Base-by-base conservation (phyloP, 140 eudicot genomes). In the Artemisia princeps region DNA sequence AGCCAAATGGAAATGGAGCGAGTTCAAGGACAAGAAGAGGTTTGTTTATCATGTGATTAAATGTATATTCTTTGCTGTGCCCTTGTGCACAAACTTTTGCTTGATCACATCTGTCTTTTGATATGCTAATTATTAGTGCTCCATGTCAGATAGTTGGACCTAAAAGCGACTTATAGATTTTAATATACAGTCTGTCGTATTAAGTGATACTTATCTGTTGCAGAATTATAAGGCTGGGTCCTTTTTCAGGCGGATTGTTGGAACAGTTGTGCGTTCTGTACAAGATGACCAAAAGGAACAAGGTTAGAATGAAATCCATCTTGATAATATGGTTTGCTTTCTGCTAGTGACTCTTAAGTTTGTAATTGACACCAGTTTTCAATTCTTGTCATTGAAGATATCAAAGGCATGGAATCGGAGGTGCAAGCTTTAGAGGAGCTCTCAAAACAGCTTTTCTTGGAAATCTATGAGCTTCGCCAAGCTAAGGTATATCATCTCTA, bases 211-310 rank as follows among this genome's bases (percentile, higher is more conserved):
- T 60, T 75, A 15, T 70, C 55, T 77, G 49, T 68, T 84, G 54
- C 84, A 91, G 96, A 91, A 76, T 67, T 76, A 57, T 65, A 87
- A 84, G 76, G 85, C 81, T 4, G 86, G 91, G 73, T 91, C 97
- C 71, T 84, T 91, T 76, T 71, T 91, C 12, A 87, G 80, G 80
- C 84, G 97, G 62, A 83, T 91, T 68, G 95, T 91, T 28, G 97
- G 96, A 51, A 91, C 97, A 44, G 96, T 91, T 73, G 97, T 91
- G 71, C 90, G 97, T 68, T 91, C 96, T 63, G 97, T 91, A 46
- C 97, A 91, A 72, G 97, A 91, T 66, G 97, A 91, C 77, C 96
- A 91, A 70, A 87, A 81, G 80, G 97, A 91, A 71, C 96, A 91
- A 83, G 97, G 97, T 91, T 45, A 51, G 82, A 76, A 16, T 56